Percentiles rank a stretch among this genome's conserved stretches.
Evolutionary conservation across 495 filamentous ascomycete genomes (phyloP).

Genomic region (Podospora fimiseda): DNA sequence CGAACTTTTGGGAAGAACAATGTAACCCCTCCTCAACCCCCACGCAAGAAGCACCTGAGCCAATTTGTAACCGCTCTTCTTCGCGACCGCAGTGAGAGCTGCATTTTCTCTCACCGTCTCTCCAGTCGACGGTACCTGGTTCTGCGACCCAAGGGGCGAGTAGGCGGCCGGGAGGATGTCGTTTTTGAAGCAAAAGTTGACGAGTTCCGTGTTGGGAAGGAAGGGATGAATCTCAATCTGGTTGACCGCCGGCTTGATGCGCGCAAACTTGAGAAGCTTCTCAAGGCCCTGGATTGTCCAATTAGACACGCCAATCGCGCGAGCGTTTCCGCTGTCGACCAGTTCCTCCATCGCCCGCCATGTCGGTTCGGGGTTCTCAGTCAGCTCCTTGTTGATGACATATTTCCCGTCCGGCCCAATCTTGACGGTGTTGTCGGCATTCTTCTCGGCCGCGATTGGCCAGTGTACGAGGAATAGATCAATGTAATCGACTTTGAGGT

Average conservation of each 20-base stretch:
- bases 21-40: constrained; percentile 37
- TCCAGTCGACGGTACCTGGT: constrained; percentile 46
- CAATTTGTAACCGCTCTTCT: constrained; percentile 33
- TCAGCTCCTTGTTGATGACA: constrained; percentile 35
- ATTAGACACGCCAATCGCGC: constrained; percentile 47
- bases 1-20: constrained; percentile 52
- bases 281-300: constrained; percentile 38
- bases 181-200: constrained; percentile 50
- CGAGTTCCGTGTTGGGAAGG: constrained; percentile 47
- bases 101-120: constrained; percentile 38
- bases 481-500: constrained; percentile 59
- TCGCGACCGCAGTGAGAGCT: constrained; percentile 35
- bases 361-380: constrained; percentile 51
- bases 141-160: constrained; percentile 56
- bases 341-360: constrained; percentile 46
- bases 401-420: constrained; percentile 52
- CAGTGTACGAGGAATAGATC: constrained; percentile 69
- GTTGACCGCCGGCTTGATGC: constrained; percentile 42
- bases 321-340: constrained; percentile 30
- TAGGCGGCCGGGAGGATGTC: constrained; percentile 62
- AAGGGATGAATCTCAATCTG: constrained; percentile 49
- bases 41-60: constrained; percentile 46
- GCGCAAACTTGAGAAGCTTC: constrained; percentile 36
- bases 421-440: constrained; percentile 43
- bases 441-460: constrained; percentile 57